Conservation (phyloP, 106 monocot genomes). For the Agapanthus africanus region DNA sequence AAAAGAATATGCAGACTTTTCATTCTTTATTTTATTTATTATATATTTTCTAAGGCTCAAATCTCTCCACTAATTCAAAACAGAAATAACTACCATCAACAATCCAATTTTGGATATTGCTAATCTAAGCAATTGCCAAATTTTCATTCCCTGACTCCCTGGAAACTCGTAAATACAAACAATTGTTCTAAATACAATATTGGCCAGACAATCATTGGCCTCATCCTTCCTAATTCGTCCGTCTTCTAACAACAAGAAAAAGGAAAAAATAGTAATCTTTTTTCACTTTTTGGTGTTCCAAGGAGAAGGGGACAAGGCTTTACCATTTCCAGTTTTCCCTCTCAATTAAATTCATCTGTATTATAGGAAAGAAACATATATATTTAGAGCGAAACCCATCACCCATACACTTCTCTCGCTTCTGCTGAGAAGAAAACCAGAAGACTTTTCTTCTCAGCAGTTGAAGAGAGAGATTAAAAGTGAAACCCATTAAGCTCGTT, state of each 20-base stretch:
- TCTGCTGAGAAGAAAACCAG: conserved; percentile 9
- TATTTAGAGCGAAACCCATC: neutral
- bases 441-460: conserved; percentile 8
- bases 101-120: neutral
- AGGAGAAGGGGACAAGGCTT: too few species aligned
- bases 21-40: too few species aligned
- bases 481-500: neutral
- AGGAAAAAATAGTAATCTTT: neutral
- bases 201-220: neutral
- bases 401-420: neutral
- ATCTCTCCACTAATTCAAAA: neutral
- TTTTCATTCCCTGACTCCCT: neutral
- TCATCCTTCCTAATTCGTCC: neutral
- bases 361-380: neutral
- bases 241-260: neutral
- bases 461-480: neutral
- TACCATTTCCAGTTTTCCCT: neutral
- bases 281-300: too few species aligned
- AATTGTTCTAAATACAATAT: neutral
- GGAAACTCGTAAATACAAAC: neutral
- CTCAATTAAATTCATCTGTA: neutral
- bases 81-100: conserved; percentile 5
- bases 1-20: too few species aligned
- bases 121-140: neutral
- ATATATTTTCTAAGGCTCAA: neutral